A percentile compares a stretch with the other conserved stretches of the same genome.
phyloP scores from a whole-genome alignment of 768 basidiomycete species.

The Lactifluus subvellereus region DNA sequence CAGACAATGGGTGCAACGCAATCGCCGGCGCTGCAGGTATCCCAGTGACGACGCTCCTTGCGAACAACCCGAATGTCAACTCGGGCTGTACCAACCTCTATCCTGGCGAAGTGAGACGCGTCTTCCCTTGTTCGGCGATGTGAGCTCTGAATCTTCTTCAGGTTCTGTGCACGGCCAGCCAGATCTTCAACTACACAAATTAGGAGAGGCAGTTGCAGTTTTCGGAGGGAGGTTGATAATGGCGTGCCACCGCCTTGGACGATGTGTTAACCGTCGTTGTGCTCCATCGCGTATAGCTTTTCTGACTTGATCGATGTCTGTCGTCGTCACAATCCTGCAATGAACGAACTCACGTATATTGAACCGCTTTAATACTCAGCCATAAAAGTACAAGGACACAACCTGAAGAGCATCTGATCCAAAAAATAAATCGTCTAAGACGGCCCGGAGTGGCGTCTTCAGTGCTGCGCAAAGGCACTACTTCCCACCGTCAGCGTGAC shows the following conservation, averaged over 20 bases:
- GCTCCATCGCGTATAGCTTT: too few species aligned
- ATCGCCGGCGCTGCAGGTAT: conserved; percentile 42
- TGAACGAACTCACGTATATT: not conserved
- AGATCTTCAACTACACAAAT: not conserved
- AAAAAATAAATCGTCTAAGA: not conserved
- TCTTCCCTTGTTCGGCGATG: not conserved
- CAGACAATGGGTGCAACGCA: conserved; percentile 47
- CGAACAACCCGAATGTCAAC: conserved; percentile 74
- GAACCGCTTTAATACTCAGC: not conserved
- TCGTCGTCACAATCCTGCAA: too few species aligned
- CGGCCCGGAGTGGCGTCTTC: not conserved
- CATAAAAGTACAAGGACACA: too few species aligned
- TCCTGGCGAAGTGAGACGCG: conserved; percentile 56
- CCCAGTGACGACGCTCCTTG: conserved; percentile 42
- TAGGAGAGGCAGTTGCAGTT: too few species aligned
- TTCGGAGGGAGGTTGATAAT: too few species aligned
- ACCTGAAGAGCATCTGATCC: not conserved
- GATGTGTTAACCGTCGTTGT: too few species aligned
- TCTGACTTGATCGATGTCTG: too few species aligned
- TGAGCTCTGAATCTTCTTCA: not conserved
- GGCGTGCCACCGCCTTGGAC: not conserved
- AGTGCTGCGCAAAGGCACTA: conserved; percentile 39
- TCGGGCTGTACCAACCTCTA: conserved; percentile 58
- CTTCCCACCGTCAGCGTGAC: conserved; percentile 44
- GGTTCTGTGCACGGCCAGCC: not conserved